Evolutionary conservation across 495 filamentous ascomycete genomes (phyloP), one percentile per base, ranked within the genome.

Genomic region (Neurospora sp.): DNA sequence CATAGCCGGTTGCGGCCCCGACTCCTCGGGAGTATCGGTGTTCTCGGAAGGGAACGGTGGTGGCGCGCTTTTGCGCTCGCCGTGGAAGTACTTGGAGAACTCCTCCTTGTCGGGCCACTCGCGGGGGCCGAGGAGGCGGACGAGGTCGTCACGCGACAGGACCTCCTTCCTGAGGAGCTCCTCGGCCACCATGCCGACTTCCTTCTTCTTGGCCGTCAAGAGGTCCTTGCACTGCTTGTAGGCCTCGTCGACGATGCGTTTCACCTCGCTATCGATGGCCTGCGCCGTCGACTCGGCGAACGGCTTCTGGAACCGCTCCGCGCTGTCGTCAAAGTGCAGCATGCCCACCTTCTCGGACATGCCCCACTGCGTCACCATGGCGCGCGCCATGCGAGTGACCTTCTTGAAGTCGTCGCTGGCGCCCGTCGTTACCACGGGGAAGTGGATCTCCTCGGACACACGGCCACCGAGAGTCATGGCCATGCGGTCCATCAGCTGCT

Each of bases 401-500:
- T 99, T 99, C 83, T 97, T 97, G 87, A 99, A 99, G 79, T 99
- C 96, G 80, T 99, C 96, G 45, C 89, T 92, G 22, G 96, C 96
- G 65, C 96, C 96, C 73, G 90, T 93, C 6, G 96, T 99, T 31
- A 99, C 95, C 10, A 93, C 97, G 35, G 94, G 91, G 81, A 98
- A 99, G 82, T 98, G 94, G 4, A 99, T 79, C 82, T 99, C 96
- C 82, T 99, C 96, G 44, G 91, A 94, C 47, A 99, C 92, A 74
- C 96, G 91, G 3, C 96, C 96, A 76, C 92, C 96, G 45, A 99
- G 89, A 20, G 96, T 97, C 96, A 99, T 99, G 74, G 96, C 96
- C 96, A 99, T 99, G 73, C 96, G 93, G 82, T 99, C 96, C 94
- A 98, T 98, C 37, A 99, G 85, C 84, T 99, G 96, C 81, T 94